Base-by-base conservation (phyloP, 805 yeast genomes). In the Kodamaea hsintzibuensis region DNA sequence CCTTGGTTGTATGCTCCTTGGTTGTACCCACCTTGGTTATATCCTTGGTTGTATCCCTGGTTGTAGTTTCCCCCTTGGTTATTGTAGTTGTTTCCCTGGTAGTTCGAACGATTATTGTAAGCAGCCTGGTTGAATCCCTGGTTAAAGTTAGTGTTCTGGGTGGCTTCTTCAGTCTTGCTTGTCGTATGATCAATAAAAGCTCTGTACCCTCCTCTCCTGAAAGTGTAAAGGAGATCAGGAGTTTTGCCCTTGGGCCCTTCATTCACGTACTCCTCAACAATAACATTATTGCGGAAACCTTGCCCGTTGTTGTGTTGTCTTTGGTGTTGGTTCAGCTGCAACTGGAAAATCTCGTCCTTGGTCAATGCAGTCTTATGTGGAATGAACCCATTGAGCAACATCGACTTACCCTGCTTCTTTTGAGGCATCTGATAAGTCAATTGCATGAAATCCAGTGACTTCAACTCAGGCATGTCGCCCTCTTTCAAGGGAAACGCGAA, bases 311-410 rank as follows among this genome's bases (percentile, higher is more conserved):
- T 51, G 37, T 57, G 54, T 18, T 62, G 16, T 40, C 44, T 40
- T 17, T 40, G 44, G 12, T 40, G 25, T 49, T 60, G 68, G 35
- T 82, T 83, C 53, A 78, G 81, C 25, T 39, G 51, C 40, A 48
- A 48, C 40, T 48, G 51, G 51, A 10, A 46, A 61, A 56, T 52
- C 50, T 92, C 98, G 47, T 85, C 86, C 40, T 81, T 82, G 3
- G 83, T 83, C 46, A 93, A 73, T 7, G 85, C 85, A 16, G 78
- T 76, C 37, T 72, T 71, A 55, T 84, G 86, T 4, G 91, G 80
- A 55, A 84, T 82, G 63, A 76, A 90, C 0, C 98, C 98, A 46
- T 85, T 88, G 58, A 93, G 69, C 18, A 93, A 74, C 88, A 95
- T 88, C 1, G 96, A 87, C 66, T 93, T 95, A 33, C 91, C 86